Evolutionary conservation across 1,284 basidiomycete genomes (phyloP), one percentile per base, ranked within the genome.

Genomic region (Ceratobasidium sp.): DNA sequence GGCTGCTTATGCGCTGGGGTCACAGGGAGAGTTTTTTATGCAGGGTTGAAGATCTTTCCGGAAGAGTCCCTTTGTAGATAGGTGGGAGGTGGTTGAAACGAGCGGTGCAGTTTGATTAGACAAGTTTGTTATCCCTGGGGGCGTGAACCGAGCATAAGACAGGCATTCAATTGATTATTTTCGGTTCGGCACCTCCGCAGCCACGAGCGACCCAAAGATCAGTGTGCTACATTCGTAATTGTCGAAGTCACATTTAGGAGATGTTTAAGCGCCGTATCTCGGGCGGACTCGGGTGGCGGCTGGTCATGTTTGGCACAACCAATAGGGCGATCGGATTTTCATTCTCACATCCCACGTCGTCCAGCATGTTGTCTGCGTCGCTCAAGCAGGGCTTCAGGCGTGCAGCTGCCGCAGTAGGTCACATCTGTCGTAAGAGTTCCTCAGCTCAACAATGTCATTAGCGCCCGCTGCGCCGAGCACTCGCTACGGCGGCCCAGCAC

Each of bases 211-310:
- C n/a, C n/a, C n/a, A n/a, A n/a, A n/a, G n/a, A n/a, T n/a, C n/a
- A n/a, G n/a, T n/a, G n/a, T n/a, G n/a, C n/a, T n/a, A n/a, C n/a
- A n/a, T n/a, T n/a, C n/a, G n/a, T n/a, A n/a, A n/a, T n/a, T n/a
- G n/a, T n/a, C n/a, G n/a, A n/a, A n/a, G n/a, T n/a, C 95, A 28
- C 90, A 94, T 80, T 92, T 95, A n/a, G 93, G 97, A 83, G 98
- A 97, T n/a, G 34, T n/a, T 14, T 45, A 45, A 45, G 43, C 43
- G 43, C 43, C 43, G 16, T 45, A n/a, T 10, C 3, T 69, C 67
- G 67, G 67, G 57, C 14, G 50, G 67, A 71, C 45, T 58, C 67
- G 67, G 67, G 65, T 71, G 67, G 67, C 67, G 67, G 55, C 16
- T 58, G 55, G 41, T 10, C 28, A 18, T 58, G 67, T 69, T 69